phyloP scores from a whole-genome alignment of 441 rosid genomes.

The Arabidopsis hybrid region DNA sequence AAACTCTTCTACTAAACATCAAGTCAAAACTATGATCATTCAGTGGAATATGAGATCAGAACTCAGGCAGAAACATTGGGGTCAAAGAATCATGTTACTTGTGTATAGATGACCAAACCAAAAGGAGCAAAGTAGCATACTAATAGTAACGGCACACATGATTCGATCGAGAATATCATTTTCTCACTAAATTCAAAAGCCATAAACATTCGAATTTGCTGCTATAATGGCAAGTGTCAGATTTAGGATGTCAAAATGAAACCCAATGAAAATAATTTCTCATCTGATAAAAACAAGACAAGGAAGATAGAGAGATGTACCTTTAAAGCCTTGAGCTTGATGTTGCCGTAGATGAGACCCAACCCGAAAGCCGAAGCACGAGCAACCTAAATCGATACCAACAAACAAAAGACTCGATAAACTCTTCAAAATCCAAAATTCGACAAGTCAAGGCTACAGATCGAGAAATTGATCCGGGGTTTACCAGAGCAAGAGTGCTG shows the following conservation, averaged over 20 bases:
- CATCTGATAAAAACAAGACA: neutral
- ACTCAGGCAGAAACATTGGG: conserved; percentile 13
- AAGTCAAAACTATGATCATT: conserved; percentile 8
- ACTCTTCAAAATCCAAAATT: neutral
- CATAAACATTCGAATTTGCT: neutral
- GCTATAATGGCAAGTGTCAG: neutral
- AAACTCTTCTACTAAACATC: neutral
- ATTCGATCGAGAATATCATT: neutral
- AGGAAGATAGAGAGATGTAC: conserved; percentile 16
- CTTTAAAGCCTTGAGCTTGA: conserved; percentile 46
- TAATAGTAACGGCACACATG: neutral
- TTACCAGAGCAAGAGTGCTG: conserved; percentile 90
- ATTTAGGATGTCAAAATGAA: no score
- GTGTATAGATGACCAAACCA: neutral
- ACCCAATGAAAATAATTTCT: neutral
- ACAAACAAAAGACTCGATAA: neutral
- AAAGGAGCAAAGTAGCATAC: conserved; percentile 22
- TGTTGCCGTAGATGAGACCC: conserved; percentile 46
- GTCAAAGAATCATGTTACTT: neutral
- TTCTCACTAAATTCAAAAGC: conserved; percentile 4
- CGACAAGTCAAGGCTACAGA: conserved; percentile 25
- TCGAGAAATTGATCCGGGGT: conserved; percentile 14
- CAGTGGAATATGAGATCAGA: conserved; percentile 9
- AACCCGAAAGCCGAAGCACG: conserved; percentile 45
- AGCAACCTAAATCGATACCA: conserved; percentile 38